Evolutionary conservation across 2,329 filamentous ascomycete species (phyloP).

Genomic region (Fusarium siculi): DNA sequence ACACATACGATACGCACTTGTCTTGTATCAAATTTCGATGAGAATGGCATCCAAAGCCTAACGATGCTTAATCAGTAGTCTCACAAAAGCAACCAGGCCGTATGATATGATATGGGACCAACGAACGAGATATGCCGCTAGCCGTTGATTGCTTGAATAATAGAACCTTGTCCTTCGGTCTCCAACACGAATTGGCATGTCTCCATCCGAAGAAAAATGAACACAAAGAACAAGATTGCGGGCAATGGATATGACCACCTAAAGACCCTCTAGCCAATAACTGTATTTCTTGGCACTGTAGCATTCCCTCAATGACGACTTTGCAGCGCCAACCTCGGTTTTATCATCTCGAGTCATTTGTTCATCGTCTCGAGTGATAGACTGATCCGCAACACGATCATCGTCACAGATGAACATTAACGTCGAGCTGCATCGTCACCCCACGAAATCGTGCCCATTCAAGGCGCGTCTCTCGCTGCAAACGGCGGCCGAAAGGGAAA

Average conservation of each 20-base stretch:
- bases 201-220: constrained; percentile 4
- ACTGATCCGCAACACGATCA: constrained; percentile 22
- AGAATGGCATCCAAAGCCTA: not conserved
- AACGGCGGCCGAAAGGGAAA: not conserved
- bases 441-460: not conserved
- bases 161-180: not conserved
- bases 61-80: not conserved
- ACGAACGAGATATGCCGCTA: not conserved
- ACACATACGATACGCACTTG: not conserved
- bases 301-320: constrained; percentile 25
- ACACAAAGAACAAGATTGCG: constrained; percentile 17
- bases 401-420: constrained; percentile 6
- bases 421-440: constrained; percentile 22
- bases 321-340: constrained; percentile 24
- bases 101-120: not conserved
- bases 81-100: not conserved
- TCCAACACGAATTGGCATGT: constrained; percentile 3
- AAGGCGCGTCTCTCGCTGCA: not conserved
- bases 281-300: constrained; percentile 23
- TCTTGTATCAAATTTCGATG: not conserved
- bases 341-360: constrained; percentile 11
- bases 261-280: constrained; percentile 12
- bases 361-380: not conserved
- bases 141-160: not conserved
- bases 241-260: constrained; percentile 6